Evolutionary conservation across 2,329 filamentous ascomycete genomes (phyloP).

Genomic region (Elsinoe australis): DNA sequence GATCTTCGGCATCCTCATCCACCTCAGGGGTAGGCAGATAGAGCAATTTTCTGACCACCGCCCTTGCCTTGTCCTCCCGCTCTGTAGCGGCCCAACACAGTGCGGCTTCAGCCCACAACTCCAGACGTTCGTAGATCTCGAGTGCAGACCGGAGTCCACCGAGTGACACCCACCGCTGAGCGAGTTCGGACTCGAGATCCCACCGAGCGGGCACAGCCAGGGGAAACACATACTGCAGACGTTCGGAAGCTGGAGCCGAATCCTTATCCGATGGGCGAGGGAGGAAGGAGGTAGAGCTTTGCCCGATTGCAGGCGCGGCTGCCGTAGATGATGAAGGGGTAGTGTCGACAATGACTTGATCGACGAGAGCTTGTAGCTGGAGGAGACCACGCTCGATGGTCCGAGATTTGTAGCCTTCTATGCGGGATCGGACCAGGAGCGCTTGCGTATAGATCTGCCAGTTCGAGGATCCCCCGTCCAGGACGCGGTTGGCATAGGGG

Average conservation of each 20-base stretch:
- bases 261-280: constrained; percentile 68
- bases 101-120: constrained; percentile 91
- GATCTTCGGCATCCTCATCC: constrained; percentile 31
- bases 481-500: constrained; percentile 80
- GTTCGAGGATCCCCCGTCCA: constrained; percentile 83
- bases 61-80: constrained; percentile 75
- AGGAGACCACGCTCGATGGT: constrained; percentile 84
- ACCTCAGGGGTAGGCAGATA: constrained; percentile 56
- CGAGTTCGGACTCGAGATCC: constrained; percentile 90
- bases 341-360: constrained; percentile 89
- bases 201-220: constrained; percentile 79
- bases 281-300: constrained; percentile 66
- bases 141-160: constrained; percentile 83
- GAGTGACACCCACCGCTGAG: constrained; percentile 81
- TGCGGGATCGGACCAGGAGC: constrained; percentile 76
- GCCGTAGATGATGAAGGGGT: constrained; percentile 31
- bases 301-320: constrained; percentile 24
- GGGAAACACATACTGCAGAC: constrained; percentile 75
- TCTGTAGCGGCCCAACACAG: constrained; percentile 74
- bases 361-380: constrained; percentile 89
- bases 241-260: constrained; percentile 66
- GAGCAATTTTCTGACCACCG: constrained; percentile 68
- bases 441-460: constrained; percentile 98
- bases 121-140: constrained; percentile 88
- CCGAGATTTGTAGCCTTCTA: constrained; percentile 78